Evolutionary conservation across 1,139 yeast genomes (phyloP), one percentile per base, ranked within the genome.

Genomic region (Hemisphaericaspora xylanilytica): DNA sequence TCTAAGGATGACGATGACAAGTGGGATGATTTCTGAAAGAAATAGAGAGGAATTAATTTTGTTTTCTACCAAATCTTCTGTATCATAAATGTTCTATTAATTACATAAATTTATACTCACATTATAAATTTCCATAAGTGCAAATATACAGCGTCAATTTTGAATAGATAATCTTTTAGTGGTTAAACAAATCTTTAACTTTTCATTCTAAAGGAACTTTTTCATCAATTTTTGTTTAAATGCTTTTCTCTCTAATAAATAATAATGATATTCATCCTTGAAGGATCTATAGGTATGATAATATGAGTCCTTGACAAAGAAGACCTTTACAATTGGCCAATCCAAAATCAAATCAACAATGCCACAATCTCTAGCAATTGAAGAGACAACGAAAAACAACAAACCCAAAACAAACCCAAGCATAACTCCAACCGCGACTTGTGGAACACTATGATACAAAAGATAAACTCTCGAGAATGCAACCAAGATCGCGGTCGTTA

Each of bases 381-480:
- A 65, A 4, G 78, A 74, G 2, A 71, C 58, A 8, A 73, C 49
- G 53, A 79, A 85, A 67, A 85, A 89, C 0, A 59, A 46, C 9
- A 75, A 50, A 0, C 95, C 95, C 14, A 80, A 57, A 0, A 72
- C 53, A 0, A 66, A 51, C 0, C 97, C 98, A 11, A 85, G 58
- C 16, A 73, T 52, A 3, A 75, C 65, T 0, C 98, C 98, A 9
- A 84, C 85, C 10, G 73, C 39, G 1, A 90, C 95, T 58, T 92
- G 98, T 30, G 67, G 67, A 21, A 65, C 44, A 17, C 87, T 75
- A 59, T 92, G 98, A 58, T 92, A 92, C 44, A 75, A 70, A 42
- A 92, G 67, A 59, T 88, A 84, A 14, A 86, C 84, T 40, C 98
- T 69, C 4, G 96, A 86, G 43, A 69, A 75, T 16, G 85, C 80